Base-by-base conservation (phyloP, 257 asterid genomes). In the Solanum virginianum region DNA sequence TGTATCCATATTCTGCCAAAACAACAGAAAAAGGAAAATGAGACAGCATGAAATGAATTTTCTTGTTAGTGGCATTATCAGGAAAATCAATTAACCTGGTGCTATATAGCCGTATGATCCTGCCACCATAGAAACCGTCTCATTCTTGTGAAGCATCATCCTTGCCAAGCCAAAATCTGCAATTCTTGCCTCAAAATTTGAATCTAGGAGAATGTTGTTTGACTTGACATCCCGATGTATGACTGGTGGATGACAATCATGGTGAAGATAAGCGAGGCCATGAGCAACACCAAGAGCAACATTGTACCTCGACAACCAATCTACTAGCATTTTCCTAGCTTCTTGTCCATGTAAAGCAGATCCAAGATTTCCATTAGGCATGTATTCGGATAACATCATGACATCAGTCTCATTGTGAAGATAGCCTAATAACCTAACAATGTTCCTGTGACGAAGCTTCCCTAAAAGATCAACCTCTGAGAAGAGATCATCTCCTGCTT, bases 71-170 rank as follows among this genome's bases (percentile, higher is more conserved):
- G 80, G 29, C 8, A 39, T 39, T 22, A 39, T 17, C 4, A 26
- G 26, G 26, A 83, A 43, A 5, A 10, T 10, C 26, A 7, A 43
- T 55, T 71, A 45, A 94, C 98, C 98, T 87, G 98, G 98, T 75
- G 98, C 98, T 54, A 93, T 95, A 88, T 95, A 95, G 13, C 98
- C 98, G 83, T 93, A 93, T 1, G 98, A 93, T 83, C 98, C 98
- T 49, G 98, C 98, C 85, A 95, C 94, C 94, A 93, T 90, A 16
- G 97, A 92, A 32, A 92, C 91, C 3, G 95, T 92, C 89, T 93
- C 92, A 86, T 91, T 89, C 90, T 91, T 92, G 86, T 87, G 90
- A 80, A 80, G 84, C 94, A 93, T 90, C 63, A 94, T 91, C 74
- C 95, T 95, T 8, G 98, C 98, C 86, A 95, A 39, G 41, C 97